Evolutionary conservation across 2,329 filamentous ascomycete species (phyloP).

Genomic region (Aspergillus awamori): DNA sequence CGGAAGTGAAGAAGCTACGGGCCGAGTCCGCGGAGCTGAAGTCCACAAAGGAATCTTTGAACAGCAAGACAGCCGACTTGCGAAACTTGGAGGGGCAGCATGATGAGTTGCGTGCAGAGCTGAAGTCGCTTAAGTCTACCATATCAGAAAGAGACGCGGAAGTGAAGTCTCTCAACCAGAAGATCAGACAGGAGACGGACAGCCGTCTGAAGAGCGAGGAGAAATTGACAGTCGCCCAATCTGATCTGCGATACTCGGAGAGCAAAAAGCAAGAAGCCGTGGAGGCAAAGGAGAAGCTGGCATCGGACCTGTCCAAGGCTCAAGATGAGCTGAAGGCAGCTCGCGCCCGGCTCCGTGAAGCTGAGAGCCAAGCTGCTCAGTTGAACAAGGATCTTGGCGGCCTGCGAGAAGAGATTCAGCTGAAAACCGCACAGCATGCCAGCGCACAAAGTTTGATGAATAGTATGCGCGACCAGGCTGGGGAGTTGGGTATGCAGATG

Average conservation of each 20-base stretch:
- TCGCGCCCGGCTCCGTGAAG: slow-evolving; percentile 64
- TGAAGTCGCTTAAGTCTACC: slow-evolving; percentile 69
- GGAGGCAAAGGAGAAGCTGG: slow-evolving; percentile 70
- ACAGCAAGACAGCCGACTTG: slow-evolving; percentile 64
- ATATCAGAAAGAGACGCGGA: slow-evolving; percentile 75
- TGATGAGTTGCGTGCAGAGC: slow-evolving; percentile 76
- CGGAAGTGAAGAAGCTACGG: slow-evolving; percentile 77
- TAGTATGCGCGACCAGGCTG: slow-evolving; percentile 90
- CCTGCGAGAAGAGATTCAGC: slow-evolving; percentile 76
- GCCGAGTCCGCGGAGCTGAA: slow-evolving; percentile 77
- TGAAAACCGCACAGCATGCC: slow-evolving; percentile 82
- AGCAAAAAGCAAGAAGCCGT: slow-evolving; percentile 76
- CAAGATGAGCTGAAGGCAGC: slow-evolving; percentile 69
- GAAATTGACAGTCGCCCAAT: slow-evolving; percentile 70
- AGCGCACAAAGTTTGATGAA: slow-evolving; percentile 83
- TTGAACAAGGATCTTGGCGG: slow-evolving; percentile 68
- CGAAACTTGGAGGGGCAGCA: slow-evolving; percentile 79
- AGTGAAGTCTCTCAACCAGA: slow-evolving; percentile 75
- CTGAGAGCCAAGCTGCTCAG: slow-evolving; percentile 74
- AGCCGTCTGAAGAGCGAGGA: slow-evolving; percentile 76
- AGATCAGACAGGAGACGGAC: slow-evolving; percentile 73
- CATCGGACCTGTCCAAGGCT: slow-evolving; percentile 69
- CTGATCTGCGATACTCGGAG: slow-evolving; percentile 77
- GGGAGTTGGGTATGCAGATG: slow-evolving; percentile 86
- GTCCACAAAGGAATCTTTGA: slow-evolving; percentile 72